Evolutionary conservation across 2,329 filamentous ascomycete genomes (phyloP).

Genomic region (Pseudogymnoascus sp.): DNA sequence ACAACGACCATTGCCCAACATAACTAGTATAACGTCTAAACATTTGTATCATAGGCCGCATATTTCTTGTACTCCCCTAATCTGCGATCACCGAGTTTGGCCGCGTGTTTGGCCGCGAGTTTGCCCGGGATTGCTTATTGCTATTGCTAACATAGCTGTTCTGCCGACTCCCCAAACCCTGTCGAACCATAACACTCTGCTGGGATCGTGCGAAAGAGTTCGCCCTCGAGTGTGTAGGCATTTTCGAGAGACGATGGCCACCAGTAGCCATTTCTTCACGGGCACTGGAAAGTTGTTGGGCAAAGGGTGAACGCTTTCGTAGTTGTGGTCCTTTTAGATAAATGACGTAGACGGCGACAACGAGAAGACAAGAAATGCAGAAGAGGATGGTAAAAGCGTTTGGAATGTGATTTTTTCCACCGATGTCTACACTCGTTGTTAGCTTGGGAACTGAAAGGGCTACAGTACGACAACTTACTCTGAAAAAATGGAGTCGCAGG

Average conservation of each 20-base stretch:
- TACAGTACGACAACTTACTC: constrained; percentile 23
- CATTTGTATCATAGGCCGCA: background rate
- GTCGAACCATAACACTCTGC: constrained; percentile 20
- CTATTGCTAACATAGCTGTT: constrained; percentile 12
- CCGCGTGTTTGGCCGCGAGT: background rate
- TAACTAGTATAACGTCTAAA: background rate
- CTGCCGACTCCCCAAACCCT: constrained; percentile 17
- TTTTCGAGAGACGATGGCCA: constrained; percentile 12
- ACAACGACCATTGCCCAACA: background rate
- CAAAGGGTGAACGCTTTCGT: constrained; percentile 54
- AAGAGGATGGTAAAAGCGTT: constrained; percentile 57
- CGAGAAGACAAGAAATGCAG: constrained; percentile 51
- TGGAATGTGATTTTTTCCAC: constrained; percentile 44
- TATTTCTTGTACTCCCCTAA: background rate
- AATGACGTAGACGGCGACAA: constrained; percentile 55
- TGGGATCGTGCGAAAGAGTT: constrained; percentile 20
- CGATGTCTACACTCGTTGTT: constrained; percentile 36
- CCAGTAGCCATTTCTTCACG: constrained; percentile 11
- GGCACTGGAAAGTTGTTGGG: constrained; percentile 47
- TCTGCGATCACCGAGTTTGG: background rate
- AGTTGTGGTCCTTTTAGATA: constrained; percentile 56
- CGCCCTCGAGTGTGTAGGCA: constrained; percentile 15
- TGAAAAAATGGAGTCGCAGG: constrained; percentile 57
- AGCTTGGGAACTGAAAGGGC: background rate
- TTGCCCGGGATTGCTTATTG: background rate